These are phyloP conservation scores for Irpex sp. DNA, from an alignment of 1,284 basidiomycete genomes.

Conservation along the genomic window DNA sequence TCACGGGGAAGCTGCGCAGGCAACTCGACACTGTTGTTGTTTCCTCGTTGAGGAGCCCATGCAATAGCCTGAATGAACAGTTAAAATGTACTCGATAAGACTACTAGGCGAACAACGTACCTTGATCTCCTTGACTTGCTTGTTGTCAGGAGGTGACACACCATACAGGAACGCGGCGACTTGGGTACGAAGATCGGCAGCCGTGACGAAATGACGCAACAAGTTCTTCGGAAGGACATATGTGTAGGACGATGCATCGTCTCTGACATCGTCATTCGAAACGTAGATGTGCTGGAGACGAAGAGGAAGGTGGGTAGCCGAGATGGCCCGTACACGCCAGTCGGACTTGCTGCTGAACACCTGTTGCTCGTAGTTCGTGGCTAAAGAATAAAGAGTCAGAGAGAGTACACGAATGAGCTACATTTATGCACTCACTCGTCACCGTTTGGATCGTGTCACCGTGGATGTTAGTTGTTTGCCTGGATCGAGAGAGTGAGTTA, in stretches of 20 bases:
- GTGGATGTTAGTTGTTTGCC: slow-evolving; percentile 94
- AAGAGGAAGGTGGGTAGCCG: slow-evolving; percentile 92
- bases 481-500: slow-evolving; percentile 26
- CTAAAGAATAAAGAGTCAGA: slow-evolving; percentile 30
- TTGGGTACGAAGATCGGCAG: slow-evolving; percentile 93
- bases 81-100: neutral
- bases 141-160: slow-evolving; percentile 90
- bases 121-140: slow-evolving; percentile 98
- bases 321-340: slow-evolving; percentile 97
- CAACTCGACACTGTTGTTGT: slow-evolving; percentile 90
- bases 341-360: slow-evolving; percentile 99
- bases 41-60: slow-evolving; percentile 95
- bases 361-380: slow-evolving; percentile 97
- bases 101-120: slow-evolving; percentile 22
- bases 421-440: slow-evolving; percentile 61
- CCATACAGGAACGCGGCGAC: slow-evolving; percentile 96
- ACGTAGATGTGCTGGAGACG: slow-evolving; percentile 98
- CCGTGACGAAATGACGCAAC: slow-evolving; percentile 90
- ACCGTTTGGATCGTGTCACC: slow-evolving; percentile 96
- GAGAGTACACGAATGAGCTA: slow-evolving; percentile 1
- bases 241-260: slow-evolving; percentile 91
- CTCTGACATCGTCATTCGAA: slow-evolving; percentile 98
- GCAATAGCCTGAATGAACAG: slow-evolving; percentile 61
- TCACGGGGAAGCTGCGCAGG: slow-evolving; percentile 86
- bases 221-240: slow-evolving; percentile 99